Evolutionary conservation across 176 grass and related monocot genomes (phyloP).

Genomic region (Chloris gayana): DNA sequence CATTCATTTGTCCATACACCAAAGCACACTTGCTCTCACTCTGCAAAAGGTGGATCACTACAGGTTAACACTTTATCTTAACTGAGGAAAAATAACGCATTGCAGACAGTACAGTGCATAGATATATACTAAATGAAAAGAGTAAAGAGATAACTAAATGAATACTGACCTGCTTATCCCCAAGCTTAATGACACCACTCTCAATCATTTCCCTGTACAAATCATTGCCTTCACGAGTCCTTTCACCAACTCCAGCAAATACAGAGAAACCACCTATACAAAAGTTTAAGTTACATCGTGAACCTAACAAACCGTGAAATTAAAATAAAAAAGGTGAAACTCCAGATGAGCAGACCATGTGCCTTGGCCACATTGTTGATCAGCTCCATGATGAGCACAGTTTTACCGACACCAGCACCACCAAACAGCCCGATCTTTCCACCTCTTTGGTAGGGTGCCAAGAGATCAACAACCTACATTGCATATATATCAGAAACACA

Average conservation of each 20-base stretch:
- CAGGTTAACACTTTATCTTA: not conserved
- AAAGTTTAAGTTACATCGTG: not conserved
- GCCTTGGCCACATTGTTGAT: slow-evolving; percentile 40
- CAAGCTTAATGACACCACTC: slow-evolving; percentile 47
- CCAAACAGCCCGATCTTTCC: slow-evolving; percentile 68
- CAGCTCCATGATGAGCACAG: slow-evolving; percentile 57
- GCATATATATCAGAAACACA: not conserved
- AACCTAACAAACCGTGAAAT: not conserved
- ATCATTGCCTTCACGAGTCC: slow-evolving; percentile 64
- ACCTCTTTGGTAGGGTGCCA: slow-evolving; percentile 64
- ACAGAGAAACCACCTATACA: slow-evolving; percentile 69
- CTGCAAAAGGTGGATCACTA: not conserved
- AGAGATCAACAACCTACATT: slow-evolving; percentile 58
- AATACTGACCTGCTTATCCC: slow-evolving; percentile 48
- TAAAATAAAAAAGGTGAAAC: not conserved
- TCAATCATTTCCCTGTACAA: slow-evolving; percentile 65
- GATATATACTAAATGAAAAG: not conserved
- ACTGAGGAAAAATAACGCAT: not conserved
- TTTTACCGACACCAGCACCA: slow-evolving; percentile 69
- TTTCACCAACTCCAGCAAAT: slow-evolving; percentile 64
- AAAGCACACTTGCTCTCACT: slow-evolving; percentile 45
- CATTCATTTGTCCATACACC: slow-evolving; percentile 52
- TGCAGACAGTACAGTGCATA: not conserved
- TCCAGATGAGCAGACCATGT: slow-evolving; percentile 43
- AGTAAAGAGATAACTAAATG: not conserved